A percentile compares a stretch with the other conserved stretches of the same genome.
Evolutionary conservation across 768 basidiomycete genomes (phyloP).

Genomic region (Tulasnella sp.): DNA sequence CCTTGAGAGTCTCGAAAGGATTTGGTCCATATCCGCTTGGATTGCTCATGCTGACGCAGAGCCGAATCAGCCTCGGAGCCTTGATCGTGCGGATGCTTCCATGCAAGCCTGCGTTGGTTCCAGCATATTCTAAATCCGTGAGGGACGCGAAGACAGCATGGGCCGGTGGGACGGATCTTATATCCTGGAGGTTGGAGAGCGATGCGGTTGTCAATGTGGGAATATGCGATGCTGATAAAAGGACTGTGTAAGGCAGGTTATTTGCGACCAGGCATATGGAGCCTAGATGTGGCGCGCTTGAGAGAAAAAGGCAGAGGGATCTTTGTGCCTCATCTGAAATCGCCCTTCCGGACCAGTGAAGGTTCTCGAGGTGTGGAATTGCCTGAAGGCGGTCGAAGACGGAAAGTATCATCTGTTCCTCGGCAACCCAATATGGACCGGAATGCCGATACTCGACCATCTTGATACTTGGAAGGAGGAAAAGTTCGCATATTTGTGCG

Average conservation of each 20-base stretch:
- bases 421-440: background rate
- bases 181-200: background rate
- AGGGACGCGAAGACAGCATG: background rate
- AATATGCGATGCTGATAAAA: background rate
- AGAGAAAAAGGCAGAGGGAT: background rate
- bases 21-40: background rate
- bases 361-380: background rate
- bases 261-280: background rate
- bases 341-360: background rate
- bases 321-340: background rate
- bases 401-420: background rate
- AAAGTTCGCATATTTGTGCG: background rate
- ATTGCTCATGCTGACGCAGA: background rate
- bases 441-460: background rate
- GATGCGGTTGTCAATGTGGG: background rate
- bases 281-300: background rate
- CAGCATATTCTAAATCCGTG: background rate
- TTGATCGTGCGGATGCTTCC: background rate
- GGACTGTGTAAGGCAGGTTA: background rate
- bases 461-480: background rate
- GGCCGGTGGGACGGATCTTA: background rate
- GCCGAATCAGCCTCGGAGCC: background rate
- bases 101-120: background rate
- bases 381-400: background rate
- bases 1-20: background rate